These are phyloP conservation scores for Claviceps humidiphila DNA, from an alignment of 2,329 filamentous ascomycete species.

Conservation along the genomic window DNA sequence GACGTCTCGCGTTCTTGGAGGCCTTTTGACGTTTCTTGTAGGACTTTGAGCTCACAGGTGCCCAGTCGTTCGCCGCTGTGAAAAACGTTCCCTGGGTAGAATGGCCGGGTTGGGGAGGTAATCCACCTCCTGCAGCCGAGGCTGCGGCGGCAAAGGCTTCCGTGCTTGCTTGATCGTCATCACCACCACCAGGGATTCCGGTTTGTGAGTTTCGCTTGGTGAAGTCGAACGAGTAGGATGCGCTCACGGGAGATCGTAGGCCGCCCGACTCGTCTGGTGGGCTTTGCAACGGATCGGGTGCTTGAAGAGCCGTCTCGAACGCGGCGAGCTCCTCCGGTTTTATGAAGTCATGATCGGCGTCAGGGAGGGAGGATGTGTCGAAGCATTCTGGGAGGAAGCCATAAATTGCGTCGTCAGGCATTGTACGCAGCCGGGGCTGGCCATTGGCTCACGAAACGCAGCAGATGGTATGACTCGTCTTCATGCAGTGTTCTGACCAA, in stretches of 20 bases:
- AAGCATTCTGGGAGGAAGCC: constrained; percentile 52
- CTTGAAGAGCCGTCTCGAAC: constrained; percentile 71
- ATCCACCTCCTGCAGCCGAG: constrained; percentile 25
- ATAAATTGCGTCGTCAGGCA: constrained; percentile 24
- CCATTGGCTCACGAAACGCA: not conserved
- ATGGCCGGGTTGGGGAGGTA: constrained; percentile 11
- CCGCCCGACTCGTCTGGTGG: constrained; percentile 37
- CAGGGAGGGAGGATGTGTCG: constrained; percentile 60
- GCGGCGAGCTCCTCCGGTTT: constrained; percentile 56
- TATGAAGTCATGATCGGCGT: constrained; percentile 67
- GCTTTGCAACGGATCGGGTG: constrained; percentile 60
- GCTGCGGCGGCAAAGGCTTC: constrained; percentile 25
- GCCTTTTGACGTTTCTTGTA: constrained; percentile 23
- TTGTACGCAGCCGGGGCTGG: constrained; percentile 6
- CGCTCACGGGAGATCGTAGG: constrained; percentile 28
- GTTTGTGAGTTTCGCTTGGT: constrained; percentile 28
- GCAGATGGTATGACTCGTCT: not conserved
- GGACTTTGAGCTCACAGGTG: constrained; percentile 66
- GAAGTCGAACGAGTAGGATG: constrained; percentile 24
- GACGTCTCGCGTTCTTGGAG: constrained; percentile 17
- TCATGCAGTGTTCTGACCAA: not conserved
- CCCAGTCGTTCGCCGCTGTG: constrained; percentile 90
- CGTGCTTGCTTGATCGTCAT: constrained; percentile 20
- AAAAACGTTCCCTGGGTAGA: constrained; percentile 47
- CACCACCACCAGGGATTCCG: constrained; percentile 16